Evolutionary conservation across 2,329 filamentous ascomycete genomes (phyloP).

Genomic region (Podosphaera xanthii): DNA sequence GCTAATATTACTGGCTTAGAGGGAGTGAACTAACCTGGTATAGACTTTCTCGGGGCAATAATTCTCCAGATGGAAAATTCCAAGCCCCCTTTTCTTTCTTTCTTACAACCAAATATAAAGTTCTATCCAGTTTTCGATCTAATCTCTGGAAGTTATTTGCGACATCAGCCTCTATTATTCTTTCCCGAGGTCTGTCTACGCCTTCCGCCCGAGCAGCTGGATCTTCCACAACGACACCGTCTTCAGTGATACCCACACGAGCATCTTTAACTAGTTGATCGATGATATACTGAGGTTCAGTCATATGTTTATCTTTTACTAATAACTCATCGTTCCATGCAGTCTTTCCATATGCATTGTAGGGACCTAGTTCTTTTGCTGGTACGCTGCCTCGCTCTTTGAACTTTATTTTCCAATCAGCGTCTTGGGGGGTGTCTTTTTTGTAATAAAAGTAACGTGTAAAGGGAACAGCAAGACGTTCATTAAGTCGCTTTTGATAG

Average conservation of each 20-base stretch:
- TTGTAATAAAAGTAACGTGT: constrained; percentile 89
- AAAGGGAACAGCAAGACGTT: constrained; percentile 72
- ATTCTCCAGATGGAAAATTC: constrained; percentile 55
- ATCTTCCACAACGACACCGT: constrained; percentile 41
- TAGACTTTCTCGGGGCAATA: constrained; percentile 51
- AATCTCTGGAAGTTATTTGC: constrained; percentile 54
- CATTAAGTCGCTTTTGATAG: constrained; percentile 91
- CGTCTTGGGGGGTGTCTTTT: constrained; percentile 57
- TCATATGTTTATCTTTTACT: constrained; percentile 48
- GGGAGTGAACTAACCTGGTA: constrained; percentile 43
- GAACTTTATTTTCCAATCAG: constrained; percentile 80
- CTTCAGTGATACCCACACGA: constrained; percentile 22
- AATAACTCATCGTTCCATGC: constrained; percentile 85
- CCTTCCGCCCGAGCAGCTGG: constrained; percentile 36
- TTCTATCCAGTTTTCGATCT: constrained; percentile 57
- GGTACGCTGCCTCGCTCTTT: constrained; percentile 48
- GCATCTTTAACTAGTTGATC: constrained; percentile 31
- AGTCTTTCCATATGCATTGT: constrained; percentile 46
- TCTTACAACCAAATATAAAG: constrained; percentile 68
- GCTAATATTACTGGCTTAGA: background rate
- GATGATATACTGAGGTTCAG: constrained; percentile 24
- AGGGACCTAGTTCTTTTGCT: constrained; percentile 65
- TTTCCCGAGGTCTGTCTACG: constrained; percentile 45
- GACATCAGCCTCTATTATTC: constrained; percentile 57
- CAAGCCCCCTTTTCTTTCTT: constrained; percentile 44